Conservation (phyloP, 1,284 basidiomycete genomes). For the Ceratobasidium sp. region DNA sequence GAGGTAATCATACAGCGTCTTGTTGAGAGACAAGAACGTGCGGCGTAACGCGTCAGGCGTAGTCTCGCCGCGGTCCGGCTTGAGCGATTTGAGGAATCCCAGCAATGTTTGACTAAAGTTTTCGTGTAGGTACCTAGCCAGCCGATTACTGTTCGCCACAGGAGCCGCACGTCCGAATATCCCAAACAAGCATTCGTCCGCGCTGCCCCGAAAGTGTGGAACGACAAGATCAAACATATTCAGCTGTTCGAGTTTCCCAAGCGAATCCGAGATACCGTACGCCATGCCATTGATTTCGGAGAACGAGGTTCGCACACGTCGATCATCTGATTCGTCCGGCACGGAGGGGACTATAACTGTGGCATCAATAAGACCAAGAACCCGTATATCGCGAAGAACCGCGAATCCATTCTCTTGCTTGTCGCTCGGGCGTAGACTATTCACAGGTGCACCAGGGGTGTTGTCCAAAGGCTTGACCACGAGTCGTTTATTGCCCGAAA, state of each 20-base stretch:
- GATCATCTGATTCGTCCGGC: constrained; percentile 92
- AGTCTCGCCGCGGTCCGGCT: constrained; percentile 65
- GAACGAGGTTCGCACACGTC: constrained; percentile 92
- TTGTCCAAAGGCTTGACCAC: constrained; percentile 80
- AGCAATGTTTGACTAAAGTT: constrained; percentile 77
- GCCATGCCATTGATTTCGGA: constrained; percentile 94
- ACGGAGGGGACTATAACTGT: constrained; percentile 88
- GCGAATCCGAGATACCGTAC: constrained; percentile 97
- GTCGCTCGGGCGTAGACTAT: constrained; percentile 65
- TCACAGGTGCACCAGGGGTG: constrained; percentile 52
- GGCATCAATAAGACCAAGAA: constrained; percentile 98
- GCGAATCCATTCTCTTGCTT: constrained; percentile 74
- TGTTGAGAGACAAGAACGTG: constrained; percentile 89
- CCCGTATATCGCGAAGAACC: constrained; percentile 83
- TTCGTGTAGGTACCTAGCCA: constrained; percentile 87
- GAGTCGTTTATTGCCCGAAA: constrained; percentile 90
- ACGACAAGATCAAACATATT: constrained; percentile 95
- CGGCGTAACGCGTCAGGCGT: constrained; percentile 84
- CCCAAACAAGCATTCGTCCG: constrained; percentile 93
- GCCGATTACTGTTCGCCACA: constrained; percentile 59
- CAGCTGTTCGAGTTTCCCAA: constrained; percentile 80
- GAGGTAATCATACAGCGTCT: constrained; percentile 77
- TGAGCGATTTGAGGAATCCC: constrained; percentile 70
- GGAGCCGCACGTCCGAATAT: constrained; percentile 90
- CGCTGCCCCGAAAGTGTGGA: constrained; percentile 84